A percentile compares a stretch with the other conserved stretches of the same genome.
Evolutionary conservation across 768 basidiomycete species (phyloP).

Genomic region (Coprinopsis marcescibilis): DNA sequence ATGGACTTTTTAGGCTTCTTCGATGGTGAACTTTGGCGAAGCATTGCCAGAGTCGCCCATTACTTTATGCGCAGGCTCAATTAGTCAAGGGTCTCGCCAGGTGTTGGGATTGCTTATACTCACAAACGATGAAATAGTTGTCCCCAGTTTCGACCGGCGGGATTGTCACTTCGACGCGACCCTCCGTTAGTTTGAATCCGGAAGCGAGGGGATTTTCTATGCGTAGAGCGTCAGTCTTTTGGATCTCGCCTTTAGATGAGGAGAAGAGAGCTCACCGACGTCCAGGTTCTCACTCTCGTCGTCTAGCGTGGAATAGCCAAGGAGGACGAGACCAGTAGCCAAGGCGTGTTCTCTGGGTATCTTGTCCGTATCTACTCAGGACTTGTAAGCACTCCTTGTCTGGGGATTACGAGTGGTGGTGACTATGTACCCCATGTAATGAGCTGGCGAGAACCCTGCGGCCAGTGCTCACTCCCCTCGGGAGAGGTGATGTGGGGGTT

Average conservation of each 20-base stretch:
- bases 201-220: conserved; percentile 39
- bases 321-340: conserved; percentile 36
- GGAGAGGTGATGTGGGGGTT: conserved; percentile 21
- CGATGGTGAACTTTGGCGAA: conserved; percentile 5
- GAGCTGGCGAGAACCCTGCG: conserved; percentile 16
- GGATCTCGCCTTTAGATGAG: background rate
- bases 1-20: background rate
- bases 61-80: conserved; percentile 24
- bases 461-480: conserved; percentile 16
- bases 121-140: conserved; percentile 45
- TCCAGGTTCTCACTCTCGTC: conserved; percentile 45
- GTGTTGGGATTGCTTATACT: too few species aligned
- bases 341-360: conserved; percentile 32
- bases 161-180: conserved; percentile 32
- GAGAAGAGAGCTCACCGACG: conserved; percentile 29
- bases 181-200: conserved; percentile 33
- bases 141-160: conserved; percentile 28
- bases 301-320: conserved; percentile 31
- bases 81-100: too few species aligned
- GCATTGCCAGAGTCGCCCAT: conserved; percentile 35
- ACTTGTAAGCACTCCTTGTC: background rate
- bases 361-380: conserved; percentile 21
- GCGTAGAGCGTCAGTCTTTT: background rate
- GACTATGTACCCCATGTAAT: conserved; percentile 20
- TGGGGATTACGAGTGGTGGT: background rate